These are phyloP conservation scores for Axilococcus clingmanii DNA, from an alignment of 139 green algal genomes.

Conservation along the genomic window DNA sequence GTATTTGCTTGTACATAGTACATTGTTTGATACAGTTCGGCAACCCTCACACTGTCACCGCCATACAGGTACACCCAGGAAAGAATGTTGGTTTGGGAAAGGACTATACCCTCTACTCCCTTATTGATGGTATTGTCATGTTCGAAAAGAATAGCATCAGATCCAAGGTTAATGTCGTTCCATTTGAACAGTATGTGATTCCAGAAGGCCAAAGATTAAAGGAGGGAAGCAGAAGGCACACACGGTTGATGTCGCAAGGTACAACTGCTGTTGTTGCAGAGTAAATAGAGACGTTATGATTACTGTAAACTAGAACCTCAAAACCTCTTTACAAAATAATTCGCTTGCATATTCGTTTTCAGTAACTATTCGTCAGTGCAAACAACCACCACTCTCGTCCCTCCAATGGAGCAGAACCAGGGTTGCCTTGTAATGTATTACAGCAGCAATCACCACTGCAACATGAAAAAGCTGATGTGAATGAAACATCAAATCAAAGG, in stretches of 20 bases:
- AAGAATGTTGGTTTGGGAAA: constrained; percentile 78
- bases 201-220: constrained; percentile 34
- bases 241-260: constrained; percentile 6
- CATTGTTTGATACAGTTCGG: too few relatives aligned
- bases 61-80: constrained; percentile 66
- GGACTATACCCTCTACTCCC: constrained; percentile 91
- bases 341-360: background rate
- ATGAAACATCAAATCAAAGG: constrained; percentile 82
- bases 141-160: constrained; percentile 54
- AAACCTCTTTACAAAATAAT: background rate
- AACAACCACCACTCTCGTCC: constrained; percentile 56
- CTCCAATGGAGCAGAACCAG: constrained; percentile 53
- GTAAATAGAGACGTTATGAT: background rate
- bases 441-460: constrained; percentile 51
- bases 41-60: too few relatives aligned
- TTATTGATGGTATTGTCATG: constrained; percentile 77
- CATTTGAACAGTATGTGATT: constrained; percentile 29
- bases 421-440: constrained; percentile 52
- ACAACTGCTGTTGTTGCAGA: constrained; percentile 3
- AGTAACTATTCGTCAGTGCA: too few relatives aligned
- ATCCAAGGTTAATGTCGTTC: constrained; percentile 32
- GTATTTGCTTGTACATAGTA: too few relatives aligned
- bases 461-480: constrained; percentile 95
- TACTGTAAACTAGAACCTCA: constrained; percentile 1
- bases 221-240: constrained; percentile 31